Evolutionary conservation across 2,329 filamentous ascomycete genomes (phyloP).

Genomic region (Colletotrichum paranaense): DNA sequence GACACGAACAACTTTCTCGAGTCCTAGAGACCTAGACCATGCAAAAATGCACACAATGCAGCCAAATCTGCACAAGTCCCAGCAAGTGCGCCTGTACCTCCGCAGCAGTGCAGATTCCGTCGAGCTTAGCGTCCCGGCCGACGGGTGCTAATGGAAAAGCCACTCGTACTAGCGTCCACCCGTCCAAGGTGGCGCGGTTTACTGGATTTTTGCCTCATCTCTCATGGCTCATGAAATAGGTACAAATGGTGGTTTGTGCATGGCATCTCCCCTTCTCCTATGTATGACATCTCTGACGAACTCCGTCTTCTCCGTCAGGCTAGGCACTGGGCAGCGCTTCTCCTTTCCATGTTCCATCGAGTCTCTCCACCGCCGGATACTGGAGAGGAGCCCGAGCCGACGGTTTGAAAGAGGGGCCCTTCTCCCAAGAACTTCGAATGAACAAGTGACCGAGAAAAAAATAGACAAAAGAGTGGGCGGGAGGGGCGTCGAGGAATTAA

Average conservation of each 20-base stretch:
- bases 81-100: background rate
- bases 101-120: conserved; percentile 6
- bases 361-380: conserved; percentile 4
- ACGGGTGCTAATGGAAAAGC: conserved; percentile 28
- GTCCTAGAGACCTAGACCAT: background rate
- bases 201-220: conserved; percentile 8
- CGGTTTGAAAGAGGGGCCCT: conserved; percentile 2
- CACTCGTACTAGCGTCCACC: conserved; percentile 30
- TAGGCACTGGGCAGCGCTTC: background rate
- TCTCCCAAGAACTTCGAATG: background rate
- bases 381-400: conserved; percentile 16
- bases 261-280: background rate
- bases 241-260: background rate
- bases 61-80: background rate
- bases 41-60: conserved; percentile 1
- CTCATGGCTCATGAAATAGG: background rate
- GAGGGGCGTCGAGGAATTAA: conserved; percentile 10
- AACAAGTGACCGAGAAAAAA: background rate
- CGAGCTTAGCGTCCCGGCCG: conserved; percentile 13
- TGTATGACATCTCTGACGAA: background rate
- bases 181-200: conserved; percentile 17
- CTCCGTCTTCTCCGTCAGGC: background rate
- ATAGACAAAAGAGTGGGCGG: conserved; percentile 4
- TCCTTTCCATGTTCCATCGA: background rate
- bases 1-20: too few relatives aligned